A percentile compares a stretch with the other conserved stretches of the same genome.
These are phyloP conservation scores for Neofusicoccum sp. DNA, from an alignment of 2,329 filamentous ascomycete genomes.

Conservation along the genomic window DNA sequence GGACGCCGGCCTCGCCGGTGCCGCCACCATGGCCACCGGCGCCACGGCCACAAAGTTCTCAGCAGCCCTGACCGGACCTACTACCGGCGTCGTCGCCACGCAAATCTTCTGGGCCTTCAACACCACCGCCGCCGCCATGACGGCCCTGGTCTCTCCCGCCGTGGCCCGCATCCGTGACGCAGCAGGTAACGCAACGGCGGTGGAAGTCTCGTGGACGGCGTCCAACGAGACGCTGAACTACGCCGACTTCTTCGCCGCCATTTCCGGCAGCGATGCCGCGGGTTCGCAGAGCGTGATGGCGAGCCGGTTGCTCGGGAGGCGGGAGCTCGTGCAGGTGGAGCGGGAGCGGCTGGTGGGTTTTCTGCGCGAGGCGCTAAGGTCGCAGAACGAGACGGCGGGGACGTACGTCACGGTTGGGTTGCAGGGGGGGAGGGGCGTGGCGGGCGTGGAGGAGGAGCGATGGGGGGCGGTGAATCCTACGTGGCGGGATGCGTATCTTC, in stretches of 20 bases:
- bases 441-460: conserved; percentile 25
- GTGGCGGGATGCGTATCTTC: conserved; percentile 37
- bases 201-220: conserved; percentile 12
- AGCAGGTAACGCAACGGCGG: conserved; percentile 1
- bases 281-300: conserved; percentile 32
- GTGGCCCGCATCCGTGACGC: conserved; percentile 3
- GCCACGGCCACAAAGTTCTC: conserved; percentile 30
- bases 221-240: conserved; percentile 30
- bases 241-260: conserved; percentile 28
- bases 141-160: conserved; percentile 23
- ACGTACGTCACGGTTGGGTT: conserved; percentile 29
- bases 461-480: conserved; percentile 30
- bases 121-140: conserved; percentile 22
- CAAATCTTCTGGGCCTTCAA: conserved; percentile 31
- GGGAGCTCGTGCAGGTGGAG: conserved; percentile 29
- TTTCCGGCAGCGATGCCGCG: conserved; percentile 27
- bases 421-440: conserved; percentile 29
- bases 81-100: conserved; percentile 28
- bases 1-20: conserved; percentile 28
- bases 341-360: not conserved
- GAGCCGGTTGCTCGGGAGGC: conserved; percentile 36
- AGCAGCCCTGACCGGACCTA: conserved; percentile 29
- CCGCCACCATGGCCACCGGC: conserved; percentile 22
- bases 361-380: conserved; percentile 21
- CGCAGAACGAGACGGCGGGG: conserved; percentile 24